Base-by-base conservation (phyloP, 2,329 filamentous ascomycete genomes). In the Fonsecaea pugnacius region DNA sequence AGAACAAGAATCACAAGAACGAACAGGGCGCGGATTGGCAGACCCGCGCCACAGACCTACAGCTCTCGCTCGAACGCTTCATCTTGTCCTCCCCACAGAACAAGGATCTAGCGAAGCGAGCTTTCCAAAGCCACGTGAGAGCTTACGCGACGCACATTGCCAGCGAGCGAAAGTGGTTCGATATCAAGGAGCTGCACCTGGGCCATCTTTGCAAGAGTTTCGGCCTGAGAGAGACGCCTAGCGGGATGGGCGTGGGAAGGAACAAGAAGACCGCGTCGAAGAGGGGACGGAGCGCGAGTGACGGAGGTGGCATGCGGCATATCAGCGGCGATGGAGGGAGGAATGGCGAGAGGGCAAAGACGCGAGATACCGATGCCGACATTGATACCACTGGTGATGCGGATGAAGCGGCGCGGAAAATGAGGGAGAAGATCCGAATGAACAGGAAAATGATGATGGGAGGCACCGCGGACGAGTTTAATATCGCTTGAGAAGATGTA, bases 141-240 rank as follows among this genome's bases (percentile, higher is more conserved):
- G 95, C 95, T 0, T 99, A 99, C 75, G 92, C 95, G 2, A 99
- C 95, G 0, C 95, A 99, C 77, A 86, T 94, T 32, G 89, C 91
- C 33, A 88, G 89, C 50, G 95, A 99, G 79, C 85, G 95, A 58
- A 82, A 82, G 58, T 93, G 90, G 75, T 99, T 99, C 76, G 91
- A 98, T 76, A 96, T 97, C 77, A 92, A 91, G 65, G 87, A 91
- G 72, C 80, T 99, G 53, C 95, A 99, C 76, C 80, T 98, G 7
- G 95, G 95, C 2, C 95, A 99, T 81, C 81, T 95, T 69, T 94
- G 94, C 7, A 99, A 99, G 82, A 91, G 90, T 30, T 99, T 96
- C 75, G 95, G 89, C 1, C 79, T 99, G 70, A 85, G 96, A 68
- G 95, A 99, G 76, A 88, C 91, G 35, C 95, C 95, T 0, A 90